Base-by-base conservation (phyloP, 2,329 filamentous ascomycete species). In the Claviceps sp. region DNA sequence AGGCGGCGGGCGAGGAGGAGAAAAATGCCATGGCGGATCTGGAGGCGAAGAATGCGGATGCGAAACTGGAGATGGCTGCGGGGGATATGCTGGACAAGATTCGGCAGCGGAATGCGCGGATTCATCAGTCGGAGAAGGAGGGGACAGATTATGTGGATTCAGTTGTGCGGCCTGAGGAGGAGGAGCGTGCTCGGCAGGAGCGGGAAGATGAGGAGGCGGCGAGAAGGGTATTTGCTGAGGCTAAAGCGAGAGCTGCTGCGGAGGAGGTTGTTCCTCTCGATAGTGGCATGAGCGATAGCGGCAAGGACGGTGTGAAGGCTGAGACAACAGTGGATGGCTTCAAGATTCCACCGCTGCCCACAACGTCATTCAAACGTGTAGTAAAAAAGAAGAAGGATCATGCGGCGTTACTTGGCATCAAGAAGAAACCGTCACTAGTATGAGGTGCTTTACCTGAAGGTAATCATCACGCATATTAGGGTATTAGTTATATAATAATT, bases 51-150 rank as follows among this genome's bases (percentile, higher is more conserved):
- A 95, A 91, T 52, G 72, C 86, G 22, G 93, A 98, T 66, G 90
- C 90, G 1, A 90, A 93, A 72, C 78, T 85, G 42, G 93, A 98
- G 69, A 98, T 98, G 90, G 88, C 86, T 18, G 88, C 96, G 45
- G 93, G 93, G 2, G 93, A 98, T 72, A 91, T 90, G 7, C 71
- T 98, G 52, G 93, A 98, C 67, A 90, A 96, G 70, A 96, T 98
- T 53, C 77, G 91, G 52, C 91, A 87, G 50, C 74, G 91, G 57
- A 98, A 98, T 70, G 93, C 93, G 7, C 76, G 89, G 56, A 82
- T 93, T 48, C 88, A 95, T 67, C 77, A 86, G 57, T 85, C 84
- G 8, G 79, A 81, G 52, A 80, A 81, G 61, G 82, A 88, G 55
- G 81, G 80, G 2, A 72, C 80, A 3, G 80, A 84, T 52, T 78